phyloP scores from a whole-genome alignment of 1,139 yeast genomes.

The Torulaspora pretoriensis region DNA sequence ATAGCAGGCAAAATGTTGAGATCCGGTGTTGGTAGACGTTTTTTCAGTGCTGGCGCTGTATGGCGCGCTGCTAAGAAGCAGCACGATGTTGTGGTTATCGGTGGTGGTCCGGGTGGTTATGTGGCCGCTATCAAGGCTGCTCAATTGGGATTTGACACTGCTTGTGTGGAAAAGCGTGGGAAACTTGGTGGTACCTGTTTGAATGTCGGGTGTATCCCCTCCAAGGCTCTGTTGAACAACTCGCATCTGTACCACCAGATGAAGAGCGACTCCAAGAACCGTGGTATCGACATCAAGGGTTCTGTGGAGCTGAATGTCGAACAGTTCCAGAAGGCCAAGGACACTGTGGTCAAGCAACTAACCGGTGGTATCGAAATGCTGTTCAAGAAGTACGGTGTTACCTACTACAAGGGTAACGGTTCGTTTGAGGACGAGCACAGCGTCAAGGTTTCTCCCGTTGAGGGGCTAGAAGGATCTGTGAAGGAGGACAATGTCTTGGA shows the following conservation, averaged over 20 bases:
- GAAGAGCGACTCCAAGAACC: constrained; percentile 71
- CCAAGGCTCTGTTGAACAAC: constrained; percentile 92
- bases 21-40: constrained; percentile 19
- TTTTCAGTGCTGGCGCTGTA: constrained; percentile 15
- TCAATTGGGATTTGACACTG: constrained; percentile 89
- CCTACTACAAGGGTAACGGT: constrained; percentile 91
- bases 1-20: constrained; percentile 18
- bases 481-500: constrained; percentile 47
- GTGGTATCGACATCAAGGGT: constrained; percentile 84
- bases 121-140: constrained; percentile 99
- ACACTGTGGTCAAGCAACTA: constrained; percentile 79
- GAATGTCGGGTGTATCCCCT: constrained; percentile 98
- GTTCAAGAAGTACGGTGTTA: constrained; percentile 92
- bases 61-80: constrained; percentile 40
- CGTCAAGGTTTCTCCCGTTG: constrained; percentile 78
- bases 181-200: constrained; percentile 96
- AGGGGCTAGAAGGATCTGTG: constrained; percentile 66
- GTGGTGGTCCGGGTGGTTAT: constrained; percentile 99
- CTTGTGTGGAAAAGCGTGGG: constrained; percentile 96
- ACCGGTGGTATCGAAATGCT: constrained; percentile 93
- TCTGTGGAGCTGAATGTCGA: constrained; percentile 71
- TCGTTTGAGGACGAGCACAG: constrained; percentile 79
- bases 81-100: constrained; percentile 91
- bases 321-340: constrained; percentile 88
- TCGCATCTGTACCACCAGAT: constrained; percentile 89